Evolutionary conservation across 2,329 filamentous ascomycete genomes (phyloP), one percentile per base, ranked within the genome.

Genomic region (Pseudogymnoascus sp.): DNA sequence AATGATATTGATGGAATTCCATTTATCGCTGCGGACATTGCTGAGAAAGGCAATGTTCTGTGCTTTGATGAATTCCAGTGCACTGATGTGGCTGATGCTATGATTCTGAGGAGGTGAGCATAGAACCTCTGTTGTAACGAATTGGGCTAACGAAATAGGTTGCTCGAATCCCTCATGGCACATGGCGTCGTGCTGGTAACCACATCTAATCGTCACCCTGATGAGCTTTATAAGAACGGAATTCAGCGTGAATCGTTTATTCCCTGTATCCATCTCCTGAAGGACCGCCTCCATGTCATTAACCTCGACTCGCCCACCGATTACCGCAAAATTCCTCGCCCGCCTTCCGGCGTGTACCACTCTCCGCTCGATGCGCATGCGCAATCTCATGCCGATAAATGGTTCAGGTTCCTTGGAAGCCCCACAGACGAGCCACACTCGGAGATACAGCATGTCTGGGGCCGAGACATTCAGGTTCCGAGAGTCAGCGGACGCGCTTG

Each of bases 11-110:
- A 99, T 75, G 91, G 86, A 0, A 84, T 97, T 49, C 93, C 93
- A 0, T 95, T 96, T 72, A 88, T 97, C 16, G 93, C 93, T 1
- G 95, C 93, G n/a, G 89, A 95, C 72, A 95, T 99, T 73, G 95
- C 95, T 5, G 86, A 91, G 70, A 82, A 87, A 65, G 88, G 88
- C 35, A 91, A 89, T 63, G 91, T 99, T 25, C 80, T 99, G 41
- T 99, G 95, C 75, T 99, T 99, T 73, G 95, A 99, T 75, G 95
- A 99, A 78, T 99, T 99, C 72, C 95, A 99, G 74, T 97, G 93
- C 73, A 99, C 95, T 40, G 95, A 99, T 76, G 93, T 99, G 33
- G 95, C 95, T 14, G 93, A 97, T 78, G 95, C 95, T 69, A 99
- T 99, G 95, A 99, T 99, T 69, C 75, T 99, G 68, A 84, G 95